phyloP scores from a whole-genome alignment of 257 asterid genomes.

The Plectranthus barbatus region DNA sequence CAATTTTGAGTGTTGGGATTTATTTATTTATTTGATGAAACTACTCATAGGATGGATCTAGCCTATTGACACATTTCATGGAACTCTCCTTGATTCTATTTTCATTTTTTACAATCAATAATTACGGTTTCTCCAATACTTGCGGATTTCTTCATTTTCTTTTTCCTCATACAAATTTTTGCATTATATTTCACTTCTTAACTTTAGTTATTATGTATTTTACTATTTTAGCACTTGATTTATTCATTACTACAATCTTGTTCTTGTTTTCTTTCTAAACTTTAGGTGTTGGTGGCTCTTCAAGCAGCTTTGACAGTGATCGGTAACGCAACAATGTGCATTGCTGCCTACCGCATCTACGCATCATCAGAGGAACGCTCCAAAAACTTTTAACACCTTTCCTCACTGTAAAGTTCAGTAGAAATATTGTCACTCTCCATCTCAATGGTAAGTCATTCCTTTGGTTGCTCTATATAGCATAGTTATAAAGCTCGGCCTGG shows the following conservation, averaged over 20 bases:
- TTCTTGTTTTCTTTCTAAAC: too few relatives aligned
- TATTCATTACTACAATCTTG: not conserved
- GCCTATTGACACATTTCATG: too few relatives aligned
- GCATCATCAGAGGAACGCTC: conserved; percentile 46
- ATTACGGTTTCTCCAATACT: too few relatives aligned
- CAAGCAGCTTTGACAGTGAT: conserved; percentile 94
- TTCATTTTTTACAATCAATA: too few relatives aligned
- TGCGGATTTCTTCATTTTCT: too few relatives aligned
- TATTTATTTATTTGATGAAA: too few relatives aligned
- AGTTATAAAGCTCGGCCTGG: too few relatives aligned
- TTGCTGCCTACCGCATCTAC: conserved; percentile 90
- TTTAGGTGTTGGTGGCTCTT: conserved; percentile 79
- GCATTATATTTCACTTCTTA: too few relatives aligned
- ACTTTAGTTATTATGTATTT: not conserved
- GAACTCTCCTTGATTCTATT: too few relatives aligned
- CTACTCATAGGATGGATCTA: too few relatives aligned
- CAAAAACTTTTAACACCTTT: conserved; percentile 25
- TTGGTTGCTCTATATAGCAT: not conserved
- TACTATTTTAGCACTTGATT: not conserved
- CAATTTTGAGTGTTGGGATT: too few relatives aligned
- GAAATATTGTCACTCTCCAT: not conserved
- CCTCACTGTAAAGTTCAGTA: not conserved
- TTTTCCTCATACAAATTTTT: not conserved
- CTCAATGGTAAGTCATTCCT: conserved; percentile 15
- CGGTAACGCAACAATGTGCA: conserved; percentile 83